phyloP scores from a whole-genome alignment of 2,329 filamentous ascomycete species.

The Penicillium frequentans region DNA sequence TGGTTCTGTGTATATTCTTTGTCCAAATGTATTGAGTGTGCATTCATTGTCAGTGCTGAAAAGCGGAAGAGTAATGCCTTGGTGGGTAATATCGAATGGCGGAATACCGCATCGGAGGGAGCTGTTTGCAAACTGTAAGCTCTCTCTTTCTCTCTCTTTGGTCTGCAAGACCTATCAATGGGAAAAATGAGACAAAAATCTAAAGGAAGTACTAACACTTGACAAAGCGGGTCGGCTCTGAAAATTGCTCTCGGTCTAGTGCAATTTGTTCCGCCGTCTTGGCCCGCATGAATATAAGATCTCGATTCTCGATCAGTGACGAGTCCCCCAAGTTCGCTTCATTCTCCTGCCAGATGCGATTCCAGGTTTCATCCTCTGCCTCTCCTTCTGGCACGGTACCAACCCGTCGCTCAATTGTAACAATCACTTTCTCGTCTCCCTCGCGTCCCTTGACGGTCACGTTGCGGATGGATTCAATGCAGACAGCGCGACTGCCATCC shows the following conservation, averaged over 20 bases:
- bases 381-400: slow-evolving; percentile 40
- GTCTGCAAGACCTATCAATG: neutral
- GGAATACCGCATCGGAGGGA: slow-evolving; percentile 54
- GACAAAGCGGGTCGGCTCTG: slow-evolving; percentile 27
- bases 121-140: slow-evolving; percentile 35
- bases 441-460: slow-evolving; percentile 51
- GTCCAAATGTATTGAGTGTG: slow-evolving; percentile 87
- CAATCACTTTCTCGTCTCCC: slow-evolving; percentile 60
- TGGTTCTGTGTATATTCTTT: slow-evolving; percentile 64
- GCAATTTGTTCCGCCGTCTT: slow-evolving; percentile 40
- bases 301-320: slow-evolving; percentile 58
- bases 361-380: slow-evolving; percentile 33
- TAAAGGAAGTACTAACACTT: slow-evolving; percentile 29
- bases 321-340: slow-evolving; percentile 45
- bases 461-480: slow-evolving; percentile 49
- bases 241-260: slow-evolving; percentile 25
- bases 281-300: slow-evolving; percentile 64
- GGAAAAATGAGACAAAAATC: neutral
- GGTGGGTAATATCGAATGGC: slow-evolving; percentile 64
- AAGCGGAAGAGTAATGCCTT: slow-evolving; percentile 80
- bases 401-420: slow-evolving; percentile 59
- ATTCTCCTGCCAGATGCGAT: slow-evolving; percentile 46
- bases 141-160: neutral
- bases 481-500: slow-evolving; percentile 41
- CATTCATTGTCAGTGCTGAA: slow-evolving; percentile 88